Evolutionary conservation across 1,284 basidiomycete species (phyloP).

Genomic region (Vanrija pseudolonga): DNA sequence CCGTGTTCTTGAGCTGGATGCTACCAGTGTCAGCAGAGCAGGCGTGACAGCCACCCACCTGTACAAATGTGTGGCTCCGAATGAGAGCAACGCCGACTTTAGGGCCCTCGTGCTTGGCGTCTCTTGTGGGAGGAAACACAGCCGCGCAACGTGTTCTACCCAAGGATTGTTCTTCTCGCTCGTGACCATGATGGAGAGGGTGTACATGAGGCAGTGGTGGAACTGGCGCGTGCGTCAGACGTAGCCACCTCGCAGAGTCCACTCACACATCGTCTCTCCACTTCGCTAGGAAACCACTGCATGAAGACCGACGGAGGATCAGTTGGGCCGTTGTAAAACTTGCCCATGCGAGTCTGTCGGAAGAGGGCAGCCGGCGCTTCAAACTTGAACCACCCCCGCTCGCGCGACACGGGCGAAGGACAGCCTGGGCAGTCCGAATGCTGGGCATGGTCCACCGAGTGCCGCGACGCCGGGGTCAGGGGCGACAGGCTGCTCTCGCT

Average conservation of each 20-base stretch:
- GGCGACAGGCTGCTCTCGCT: conserved; percentile 7
- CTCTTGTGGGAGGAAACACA: conserved; percentile 24
- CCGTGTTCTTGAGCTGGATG: background rate
- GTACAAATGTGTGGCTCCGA: conserved; percentile 26
- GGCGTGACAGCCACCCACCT: conserved; percentile 16
- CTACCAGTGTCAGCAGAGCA: background rate
- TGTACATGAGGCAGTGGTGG: conserved; percentile 41
- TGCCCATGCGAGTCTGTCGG: conserved; percentile 29
- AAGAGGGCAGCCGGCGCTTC: conserved; percentile 30
- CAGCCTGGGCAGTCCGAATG: too few relatives aligned
- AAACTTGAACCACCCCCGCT: conserved; percentile 3
- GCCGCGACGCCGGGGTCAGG: background rate
- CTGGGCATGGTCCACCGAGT: background rate
- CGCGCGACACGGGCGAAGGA: too few relatives aligned
- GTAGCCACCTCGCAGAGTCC: too few relatives aligned
- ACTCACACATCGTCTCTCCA: conserved; percentile 32
- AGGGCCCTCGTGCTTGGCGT: conserved; percentile 20
- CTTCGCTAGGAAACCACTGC: conserved; percentile 22
- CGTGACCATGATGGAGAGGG: conserved; percentile 36
- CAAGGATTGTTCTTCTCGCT: conserved; percentile 33
- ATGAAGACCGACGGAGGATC: conserved; percentile 28
- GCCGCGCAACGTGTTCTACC: conserved; percentile 27
- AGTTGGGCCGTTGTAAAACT: conserved; percentile 24
- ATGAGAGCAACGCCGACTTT: conserved; percentile 21
- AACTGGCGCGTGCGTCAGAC: conserved; percentile 21